Base-by-base conservation (phyloP, 2,329 filamentous ascomycete genomes). In the Ascochyta fabae region DNA sequence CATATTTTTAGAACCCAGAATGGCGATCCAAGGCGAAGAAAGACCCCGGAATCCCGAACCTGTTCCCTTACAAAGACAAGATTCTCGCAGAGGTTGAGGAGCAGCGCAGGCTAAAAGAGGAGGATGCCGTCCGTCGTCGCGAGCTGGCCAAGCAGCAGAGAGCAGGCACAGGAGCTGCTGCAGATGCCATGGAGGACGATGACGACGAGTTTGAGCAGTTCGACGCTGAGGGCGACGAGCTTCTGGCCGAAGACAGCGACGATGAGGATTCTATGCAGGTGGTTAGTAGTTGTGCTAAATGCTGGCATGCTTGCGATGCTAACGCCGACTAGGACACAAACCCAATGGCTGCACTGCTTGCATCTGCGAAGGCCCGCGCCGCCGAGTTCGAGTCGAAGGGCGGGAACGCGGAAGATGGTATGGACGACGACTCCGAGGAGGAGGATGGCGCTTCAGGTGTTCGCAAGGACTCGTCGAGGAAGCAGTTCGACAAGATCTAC, bases 31-130 rank as follows among this genome's bases (percentile, higher is more conserved):
- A 92, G 76, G 76, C 96, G 66, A 98, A 97, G 86, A 99, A 98
- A 81, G 95, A 99, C 70, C 95, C 94, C 23, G 95, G 95, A 44
- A 97, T 99, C 60, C 95, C 95, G 36, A 99, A 98, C 73, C 80
- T 97, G 33, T 99, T 97, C 80, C 95, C 95, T 0, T 97, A 95
- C 83, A 99, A 99, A 81, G 93, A 97, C 76, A 93, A 90, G 82
- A 85, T 99, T 26, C 84, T 99, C 31, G 87, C 93, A 55, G 92
- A 99, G 78, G 96, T 99, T 67, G 95, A 99, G 79, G 91, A 96
- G 79, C 89, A 86, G 68, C 89, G 89, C 72, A 81, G 88, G 64
- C 81, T 85, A 75, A 97, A 94, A 81, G 86, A 87, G 61, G 92
- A 96, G 71, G 91, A 96, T 34, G 66, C 61, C 71, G 83, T 84